These are phyloP conservation scores for Neocatenulostroma microsporum DNA, from an alignment of 2,329 filamentous ascomycete genomes.

Conservation along the genomic window DNA sequence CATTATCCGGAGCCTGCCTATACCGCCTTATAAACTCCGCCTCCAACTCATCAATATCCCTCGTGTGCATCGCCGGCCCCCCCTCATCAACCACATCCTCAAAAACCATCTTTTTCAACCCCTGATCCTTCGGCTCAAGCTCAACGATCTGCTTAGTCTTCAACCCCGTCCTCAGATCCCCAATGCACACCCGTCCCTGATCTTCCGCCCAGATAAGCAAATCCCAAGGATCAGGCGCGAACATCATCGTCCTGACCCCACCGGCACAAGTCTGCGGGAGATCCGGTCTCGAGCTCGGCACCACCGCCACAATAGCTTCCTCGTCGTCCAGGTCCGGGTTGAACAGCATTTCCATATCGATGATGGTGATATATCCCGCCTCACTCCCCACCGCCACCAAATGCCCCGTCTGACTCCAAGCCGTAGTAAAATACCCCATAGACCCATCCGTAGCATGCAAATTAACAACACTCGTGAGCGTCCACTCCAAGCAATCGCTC, in stretches of 20 bases:
- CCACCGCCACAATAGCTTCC: constrained; percentile 63
- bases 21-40: constrained; percentile 39
- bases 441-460: constrained; percentile 34
- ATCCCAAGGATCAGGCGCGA: constrained; percentile 83
- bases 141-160: constrained; percentile 60
- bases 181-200: constrained; percentile 64
- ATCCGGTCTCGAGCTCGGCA: constrained; percentile 66
- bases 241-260: constrained; percentile 83
- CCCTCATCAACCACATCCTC: constrained; percentile 33
- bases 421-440: constrained; percentile 64
- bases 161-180: constrained; percentile 62
- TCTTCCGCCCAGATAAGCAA: constrained; percentile 92
- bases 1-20: constrained; percentile 31
- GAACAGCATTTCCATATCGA: constrained; percentile 48
- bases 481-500: constrained; percentile 33
- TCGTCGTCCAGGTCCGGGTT: constrained; percentile 35
- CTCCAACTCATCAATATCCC: constrained; percentile 40
- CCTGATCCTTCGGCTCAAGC: constrained; percentile 51
- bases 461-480: constrained; percentile 32
- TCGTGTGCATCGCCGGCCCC: constrained; percentile 9
- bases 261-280: constrained; percentile 50
- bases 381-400: constrained; percentile 72
- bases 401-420: constrained; percentile 63
- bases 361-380: constrained; percentile 70
- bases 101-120: constrained; percentile 46